phyloP scores from a whole-genome alignment of 2,329 filamentous ascomycete species.

The Fusarium staphyleae region DNA sequence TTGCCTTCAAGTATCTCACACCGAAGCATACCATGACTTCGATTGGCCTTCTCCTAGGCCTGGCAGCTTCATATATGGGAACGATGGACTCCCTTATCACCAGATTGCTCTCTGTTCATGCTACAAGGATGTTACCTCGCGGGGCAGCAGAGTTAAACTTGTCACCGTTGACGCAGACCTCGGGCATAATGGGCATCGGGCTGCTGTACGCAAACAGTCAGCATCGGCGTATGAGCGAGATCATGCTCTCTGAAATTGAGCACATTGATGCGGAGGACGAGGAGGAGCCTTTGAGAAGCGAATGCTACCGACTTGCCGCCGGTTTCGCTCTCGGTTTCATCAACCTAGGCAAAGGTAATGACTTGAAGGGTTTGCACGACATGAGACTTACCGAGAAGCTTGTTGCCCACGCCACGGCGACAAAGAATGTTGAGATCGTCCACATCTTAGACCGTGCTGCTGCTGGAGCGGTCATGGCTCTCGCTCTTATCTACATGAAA shows the following conservation, averaged over 20 bases:
- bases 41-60: constrained; percentile 88
- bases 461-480: constrained; percentile 88
- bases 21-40: constrained; percentile 99
- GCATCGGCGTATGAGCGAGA: constrained; percentile 97
- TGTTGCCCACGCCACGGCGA: constrained; percentile 82
- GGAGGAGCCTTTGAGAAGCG: constrained; percentile 84
- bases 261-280: constrained; percentile 82
- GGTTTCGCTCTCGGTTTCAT: constrained; percentile 94
- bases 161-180: constrained; percentile 91
- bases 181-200: constrained; percentile 96
- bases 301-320: constrained; percentile 94
- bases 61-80: constrained; percentile 92
- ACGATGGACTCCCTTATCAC: constrained; percentile 98
- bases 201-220: constrained; percentile 93
- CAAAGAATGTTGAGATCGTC: constrained; percentile 89
- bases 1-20: constrained; percentile 98
- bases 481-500: constrained; percentile 96
- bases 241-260: constrained; percentile 98
- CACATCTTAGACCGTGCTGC: constrained; percentile 93
- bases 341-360: constrained; percentile 89
- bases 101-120: constrained; percentile 90
- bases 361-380: constrained; percentile 88
- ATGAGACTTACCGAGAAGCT: constrained; percentile 93
- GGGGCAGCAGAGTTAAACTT: constrained; percentile 94
- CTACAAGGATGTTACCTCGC: constrained; percentile 90